These are phyloP conservation scores for Leishmania tarentolae DNA, from an alignment of 208 protist genomes.

Conservation along the genomic window DNA sequence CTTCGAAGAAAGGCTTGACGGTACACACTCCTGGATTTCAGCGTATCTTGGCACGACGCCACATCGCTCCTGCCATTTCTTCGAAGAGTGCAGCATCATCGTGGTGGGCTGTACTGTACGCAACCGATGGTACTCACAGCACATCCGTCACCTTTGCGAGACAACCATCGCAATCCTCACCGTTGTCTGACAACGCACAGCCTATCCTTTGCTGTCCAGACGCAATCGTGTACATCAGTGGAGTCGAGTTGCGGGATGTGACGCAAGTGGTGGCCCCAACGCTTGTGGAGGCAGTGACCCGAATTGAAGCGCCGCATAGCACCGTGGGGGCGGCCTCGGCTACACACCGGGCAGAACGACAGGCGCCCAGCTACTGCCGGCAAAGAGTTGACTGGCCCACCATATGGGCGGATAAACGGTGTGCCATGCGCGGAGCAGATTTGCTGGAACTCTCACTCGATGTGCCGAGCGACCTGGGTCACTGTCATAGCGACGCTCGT, in stretches of 20 bases:
- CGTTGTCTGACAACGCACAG: neutral
- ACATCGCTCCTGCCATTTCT: neutral
- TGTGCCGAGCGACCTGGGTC: neutral
- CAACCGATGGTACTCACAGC: neutral
- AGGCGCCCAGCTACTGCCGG: conserved; percentile 23
- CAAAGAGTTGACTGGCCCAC: conserved; percentile 11
- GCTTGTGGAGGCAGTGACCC: conserved; percentile 37
- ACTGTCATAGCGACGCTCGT: neutral
- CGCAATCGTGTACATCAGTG: conserved; percentile 66
- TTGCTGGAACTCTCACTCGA: conserved; percentile 57
- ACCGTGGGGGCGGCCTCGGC: neutral
- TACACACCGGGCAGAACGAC: conserved; percentile 21
- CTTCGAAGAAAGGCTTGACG: neutral
- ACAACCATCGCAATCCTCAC: neutral
- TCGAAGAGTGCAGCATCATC: no score
- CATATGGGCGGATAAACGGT: conserved; percentile 24
- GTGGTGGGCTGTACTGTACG: conserved; percentile 1
- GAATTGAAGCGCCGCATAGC: neutral
- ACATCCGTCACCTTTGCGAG: no score
- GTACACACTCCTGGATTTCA: neutral
- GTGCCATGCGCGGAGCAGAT: conserved; percentile 34
- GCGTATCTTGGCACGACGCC: conserved; percentile 1
- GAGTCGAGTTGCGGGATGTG: conserved; percentile 60
- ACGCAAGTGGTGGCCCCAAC: conserved; percentile 38
- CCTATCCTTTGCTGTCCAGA: conserved; percentile 37